Conservation (phyloP, 192 early-diverging fungal species). For the Pilaira anomala region DNA sequence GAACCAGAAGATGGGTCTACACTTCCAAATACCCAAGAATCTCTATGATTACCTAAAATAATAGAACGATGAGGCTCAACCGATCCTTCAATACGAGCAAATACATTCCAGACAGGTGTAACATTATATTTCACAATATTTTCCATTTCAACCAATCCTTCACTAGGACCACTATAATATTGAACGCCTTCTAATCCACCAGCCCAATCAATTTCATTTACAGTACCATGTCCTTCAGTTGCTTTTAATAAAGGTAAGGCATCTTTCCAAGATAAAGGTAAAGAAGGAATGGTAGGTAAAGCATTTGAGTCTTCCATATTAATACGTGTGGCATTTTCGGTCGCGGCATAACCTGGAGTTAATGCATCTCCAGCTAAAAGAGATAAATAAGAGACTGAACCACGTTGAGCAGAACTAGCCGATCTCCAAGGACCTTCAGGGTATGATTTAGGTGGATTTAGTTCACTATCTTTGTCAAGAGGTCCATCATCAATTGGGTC, state of each 20-base stretch:
- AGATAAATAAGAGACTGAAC: constrained; percentile 49
- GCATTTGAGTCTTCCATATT: constrained; percentile 33
- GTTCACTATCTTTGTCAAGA: constrained; percentile 20
- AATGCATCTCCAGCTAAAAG: constrained; percentile 61
- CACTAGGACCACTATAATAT: constrained; percentile 61
- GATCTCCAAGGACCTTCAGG: constrained; percentile 46
- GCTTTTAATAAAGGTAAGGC: constrained; percentile 58
- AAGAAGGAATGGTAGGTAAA: constrained; percentile 57
- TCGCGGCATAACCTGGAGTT: constrained; percentile 59
- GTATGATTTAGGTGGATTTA: constrained; percentile 25
- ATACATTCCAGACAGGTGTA: constrained; percentile 60
- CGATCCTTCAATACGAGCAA: constrained; percentile 54
- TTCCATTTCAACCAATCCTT: constrained; percentile 46
- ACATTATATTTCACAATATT: constrained; percentile 52
- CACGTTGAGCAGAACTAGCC: constrained; percentile 55
- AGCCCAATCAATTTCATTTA: constrained; percentile 36
- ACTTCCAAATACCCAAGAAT: constrained; percentile 66
- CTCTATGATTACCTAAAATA: constrained; percentile 57
- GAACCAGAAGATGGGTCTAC: constrained; percentile 62
- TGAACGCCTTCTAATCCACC: constrained; percentile 51
- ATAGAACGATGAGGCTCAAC: constrained; percentile 53
- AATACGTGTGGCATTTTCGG: constrained; percentile 47
- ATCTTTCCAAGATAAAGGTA: constrained; percentile 60
- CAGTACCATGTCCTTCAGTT: constrained; percentile 44
- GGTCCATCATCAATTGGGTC: constrained; percentile 65